A percentile compares a stretch with the other conserved stretches of the same genome.
These are phyloP conservation scores for Piper longum DNA, from an alignment of 164 flowering plant genomes.

Conservation along the genomic window DNA sequence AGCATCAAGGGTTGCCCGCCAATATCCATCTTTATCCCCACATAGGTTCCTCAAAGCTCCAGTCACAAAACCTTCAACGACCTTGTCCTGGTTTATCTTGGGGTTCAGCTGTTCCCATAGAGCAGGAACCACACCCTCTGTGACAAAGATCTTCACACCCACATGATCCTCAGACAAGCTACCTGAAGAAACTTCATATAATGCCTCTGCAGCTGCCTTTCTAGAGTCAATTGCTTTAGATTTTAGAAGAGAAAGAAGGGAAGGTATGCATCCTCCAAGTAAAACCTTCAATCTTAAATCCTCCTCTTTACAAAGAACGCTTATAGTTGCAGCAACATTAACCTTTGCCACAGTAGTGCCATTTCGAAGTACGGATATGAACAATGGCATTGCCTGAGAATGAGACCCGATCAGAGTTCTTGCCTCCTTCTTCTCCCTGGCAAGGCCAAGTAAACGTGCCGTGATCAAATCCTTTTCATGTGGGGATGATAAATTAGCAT, in stretches of 20 bases:
- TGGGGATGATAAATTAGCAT: conserved; percentile 56
- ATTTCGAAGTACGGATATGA: conserved; percentile 57
- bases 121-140: conserved; percentile 81
- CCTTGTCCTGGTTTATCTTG: conserved; percentile 55
- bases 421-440: conserved; percentile 59
- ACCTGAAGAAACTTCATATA: conserved; percentile 73
- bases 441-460: conserved; percentile 53
- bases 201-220: conserved; percentile 83
- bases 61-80: conserved; percentile 70
- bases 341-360: conserved; percentile 61
- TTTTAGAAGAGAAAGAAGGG: conserved; percentile 65
- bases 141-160: conserved; percentile 74
- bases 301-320: conserved; percentile 61
- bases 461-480: conserved; percentile 74
- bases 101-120: conserved; percentile 77
- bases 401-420: conserved; percentile 67
- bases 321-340: conserved; percentile 60
- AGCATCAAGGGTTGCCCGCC: conserved; percentile 67
- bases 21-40: conserved; percentile 72
- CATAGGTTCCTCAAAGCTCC: conserved; percentile 86
- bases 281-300: conserved; percentile 72
- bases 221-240: conserved; percentile 55
- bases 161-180: conserved; percentile 78
- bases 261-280: conserved; percentile 85
- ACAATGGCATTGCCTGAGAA: conserved; percentile 76